Evolutionary conservation across 2,329 filamentous ascomycete genomes (phyloP), one percentile per base, ranked within the genome.

Genomic region (Diaporthe amygdali): DNA sequence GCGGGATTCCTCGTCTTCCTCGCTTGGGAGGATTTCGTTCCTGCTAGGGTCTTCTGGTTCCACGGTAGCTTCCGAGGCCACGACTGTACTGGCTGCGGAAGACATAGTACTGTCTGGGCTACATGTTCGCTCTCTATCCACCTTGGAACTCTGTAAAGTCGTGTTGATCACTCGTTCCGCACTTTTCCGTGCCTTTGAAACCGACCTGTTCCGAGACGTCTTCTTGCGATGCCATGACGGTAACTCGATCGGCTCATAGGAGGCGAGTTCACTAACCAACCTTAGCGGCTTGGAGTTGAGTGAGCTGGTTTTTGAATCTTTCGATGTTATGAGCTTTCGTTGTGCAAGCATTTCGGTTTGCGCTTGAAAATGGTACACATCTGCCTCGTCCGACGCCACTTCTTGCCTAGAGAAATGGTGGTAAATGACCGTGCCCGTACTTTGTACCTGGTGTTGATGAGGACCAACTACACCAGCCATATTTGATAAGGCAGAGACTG

Each of bases 111-210:
- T 25, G 2, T 25, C 20, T 8, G 8, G 20, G 12, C 41, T 47
- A 34, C 1, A 3, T 1, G 6, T 8, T 15, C 7, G 6, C 22
- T 34, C 27, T 15, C 30, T 1, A 1, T n/a, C 41, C 20, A 2
- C 0, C 2, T 22, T 1, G 3, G 7, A 10, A 6, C 34, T 4
- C 27, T 22, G n/a, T 1, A 4, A 3, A 8, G 8, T 14, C 12
- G 3, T 10, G 25, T 20, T 12, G 1, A 1, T 20, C 3, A 5
- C 4, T 3, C 27, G 14, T 47, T 47, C 56, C 5, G 10, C 0
- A 6, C 1, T 27, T 63, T 22, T 46, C 25, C 25, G 39, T 14
- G 5, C 2, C 3, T 32, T 30, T 1, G 17, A n/a, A 4, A 10
- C 8, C 4, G 49, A 9, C 2, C 9, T 37, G 12, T 22, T 39